A percentile compares a stretch with the other conserved stretches of the same genome.
Conservation (phyloP, 179 eudicot species). For the Silene coronaria region DNA sequence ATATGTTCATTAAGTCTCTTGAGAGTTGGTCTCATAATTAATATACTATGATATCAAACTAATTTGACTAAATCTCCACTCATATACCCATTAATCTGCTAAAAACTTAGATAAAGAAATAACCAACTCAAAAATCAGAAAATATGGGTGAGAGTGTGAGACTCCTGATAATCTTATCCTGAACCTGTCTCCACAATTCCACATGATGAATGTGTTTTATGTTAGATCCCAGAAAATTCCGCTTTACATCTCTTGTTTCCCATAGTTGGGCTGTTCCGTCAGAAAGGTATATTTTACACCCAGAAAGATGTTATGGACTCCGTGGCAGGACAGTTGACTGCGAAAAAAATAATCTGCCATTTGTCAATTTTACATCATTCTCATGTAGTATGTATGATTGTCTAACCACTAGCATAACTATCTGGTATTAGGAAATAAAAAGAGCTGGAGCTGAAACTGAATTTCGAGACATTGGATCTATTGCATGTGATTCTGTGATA, state of each 20-base stretch:
- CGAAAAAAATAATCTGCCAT: neutral
- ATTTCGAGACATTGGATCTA: slow-evolving; percentile 43
- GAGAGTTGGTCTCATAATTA: no score
- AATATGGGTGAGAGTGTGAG: neutral
- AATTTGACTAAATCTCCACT: no score
- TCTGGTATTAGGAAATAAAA: slow-evolving; percentile 43
- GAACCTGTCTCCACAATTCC: no score
- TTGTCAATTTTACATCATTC: neutral
- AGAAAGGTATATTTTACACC: neutral
- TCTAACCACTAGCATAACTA: neutral
- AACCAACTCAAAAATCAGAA: neutral
- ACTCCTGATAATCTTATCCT: neutral
- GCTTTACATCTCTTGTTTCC: neutral
- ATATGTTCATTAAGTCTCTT: no score
- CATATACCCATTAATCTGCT: no score
- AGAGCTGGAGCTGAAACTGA: slow-evolving; percentile 43
- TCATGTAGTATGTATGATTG: neutral
- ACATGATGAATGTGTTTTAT: no score
- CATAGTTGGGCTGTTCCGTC: neutral
- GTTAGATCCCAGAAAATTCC: neutral
- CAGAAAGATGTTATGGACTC: neutral
- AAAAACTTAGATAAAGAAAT: neutral
- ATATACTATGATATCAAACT: no score
- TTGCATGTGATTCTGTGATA: slow-evolving; percentile 59
- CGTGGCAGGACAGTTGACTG: neutral